phyloP scores from a whole-genome alignment of 2,329 filamentous ascomycete species.

The Alternaria ethzedia region DNA sequence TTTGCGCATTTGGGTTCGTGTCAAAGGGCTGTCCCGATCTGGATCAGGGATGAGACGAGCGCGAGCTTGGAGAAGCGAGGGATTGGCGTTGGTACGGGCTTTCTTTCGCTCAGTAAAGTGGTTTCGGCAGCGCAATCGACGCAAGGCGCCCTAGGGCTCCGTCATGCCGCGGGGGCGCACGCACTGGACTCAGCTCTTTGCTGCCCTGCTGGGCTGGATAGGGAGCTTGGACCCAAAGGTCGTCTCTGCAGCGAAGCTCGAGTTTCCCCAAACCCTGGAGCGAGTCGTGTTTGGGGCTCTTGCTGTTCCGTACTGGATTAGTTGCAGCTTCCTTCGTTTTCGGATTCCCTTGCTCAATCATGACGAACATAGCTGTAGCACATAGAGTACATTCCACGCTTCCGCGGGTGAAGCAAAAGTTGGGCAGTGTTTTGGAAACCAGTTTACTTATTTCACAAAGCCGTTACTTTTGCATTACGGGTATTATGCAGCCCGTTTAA shows the following conservation, averaged over 20 bases:
- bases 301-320: background rate
- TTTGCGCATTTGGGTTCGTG: background rate
- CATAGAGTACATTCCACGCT: background rate
- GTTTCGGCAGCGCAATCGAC: background rate
- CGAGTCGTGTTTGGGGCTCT: background rate
- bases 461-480: slow-evolving; percentile 2
- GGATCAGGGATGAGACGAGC: slow-evolving; percentile 1
- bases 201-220: background rate
- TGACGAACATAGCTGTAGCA: background rate
- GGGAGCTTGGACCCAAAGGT: background rate
- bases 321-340: background rate
- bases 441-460: background rate
- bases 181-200: background rate
- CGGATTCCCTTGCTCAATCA: background rate
- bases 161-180: background rate
- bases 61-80: background rate
- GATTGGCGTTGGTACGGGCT: background rate
- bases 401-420: background rate
- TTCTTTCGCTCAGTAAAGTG: background rate
- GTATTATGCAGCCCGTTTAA: background rate
- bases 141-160: background rate
- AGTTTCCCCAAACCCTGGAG: background rate
- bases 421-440: background rate
- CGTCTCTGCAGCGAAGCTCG: background rate
- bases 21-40: background rate